Evolutionary conservation across 1,284 basidiomycete species (phyloP).

Genomic region (Kalmanozyma brasiliensis): DNA sequence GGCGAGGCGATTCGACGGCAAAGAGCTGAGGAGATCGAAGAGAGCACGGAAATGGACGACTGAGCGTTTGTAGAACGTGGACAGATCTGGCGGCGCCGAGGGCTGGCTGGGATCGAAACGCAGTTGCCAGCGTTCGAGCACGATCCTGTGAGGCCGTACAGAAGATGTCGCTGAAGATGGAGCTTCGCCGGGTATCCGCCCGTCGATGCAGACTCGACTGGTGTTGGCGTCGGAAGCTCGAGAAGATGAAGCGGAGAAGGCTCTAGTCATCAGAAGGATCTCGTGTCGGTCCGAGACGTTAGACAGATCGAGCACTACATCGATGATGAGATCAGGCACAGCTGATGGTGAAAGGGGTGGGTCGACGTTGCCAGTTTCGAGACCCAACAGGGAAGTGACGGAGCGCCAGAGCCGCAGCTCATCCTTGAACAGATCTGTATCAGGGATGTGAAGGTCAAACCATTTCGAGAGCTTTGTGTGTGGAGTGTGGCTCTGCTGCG

Average conservation of each 20-base stretch:
- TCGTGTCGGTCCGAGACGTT: slow-evolving; percentile 23
- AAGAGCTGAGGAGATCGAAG: slow-evolving; percentile 53
- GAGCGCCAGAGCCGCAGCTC: slow-evolving; percentile 67
- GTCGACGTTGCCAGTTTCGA: slow-evolving; percentile 7
- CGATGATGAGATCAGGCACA: slow-evolving; percentile 66
- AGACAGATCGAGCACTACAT: slow-evolving; percentile 66
- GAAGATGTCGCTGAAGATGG: not conserved
- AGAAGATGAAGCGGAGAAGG: slow-evolving; percentile 1
- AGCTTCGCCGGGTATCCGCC: slow-evolving; percentile 9
- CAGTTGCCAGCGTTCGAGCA: slow-evolving; percentile 54
- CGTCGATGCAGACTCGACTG: slow-evolving; percentile 22
- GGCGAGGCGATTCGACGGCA: slow-evolving; percentile 60
- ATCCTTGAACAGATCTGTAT: slow-evolving; percentile 63
- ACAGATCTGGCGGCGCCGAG: slow-evolving; percentile 51
- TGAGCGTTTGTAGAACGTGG: slow-evolving; percentile 67
- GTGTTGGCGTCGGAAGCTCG: not conserved
- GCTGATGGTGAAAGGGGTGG: not conserved
- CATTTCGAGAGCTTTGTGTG: slow-evolving; percentile 45
- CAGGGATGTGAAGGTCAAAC: slow-evolving; percentile 68
- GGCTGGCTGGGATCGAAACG: slow-evolving; percentile 25
- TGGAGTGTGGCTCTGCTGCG: slow-evolving; percentile 6
- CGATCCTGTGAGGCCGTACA: slow-evolving; percentile 19
- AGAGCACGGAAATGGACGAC: slow-evolving; percentile 66
- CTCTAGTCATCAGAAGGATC: slow-evolving; percentile 15
- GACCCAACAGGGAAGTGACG: slow-evolving; percentile 29